Conservation (phyloP, 257 asterid species). For the Nicotiana otophora region DNA sequence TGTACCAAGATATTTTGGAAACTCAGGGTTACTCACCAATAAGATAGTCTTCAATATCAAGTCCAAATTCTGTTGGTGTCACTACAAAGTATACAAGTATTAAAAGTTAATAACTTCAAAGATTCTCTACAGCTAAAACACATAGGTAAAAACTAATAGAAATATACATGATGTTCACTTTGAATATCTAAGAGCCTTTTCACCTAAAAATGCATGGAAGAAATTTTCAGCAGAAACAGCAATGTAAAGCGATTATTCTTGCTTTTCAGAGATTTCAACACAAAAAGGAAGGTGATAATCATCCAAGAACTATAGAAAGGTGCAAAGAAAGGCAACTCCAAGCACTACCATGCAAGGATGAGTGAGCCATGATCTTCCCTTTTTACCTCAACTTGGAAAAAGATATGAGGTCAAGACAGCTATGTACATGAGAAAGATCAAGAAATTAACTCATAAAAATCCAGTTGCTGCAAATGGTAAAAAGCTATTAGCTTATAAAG, state of each 20-base stretch:
- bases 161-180: not conserved
- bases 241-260: not conserved
- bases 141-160: not conserved
- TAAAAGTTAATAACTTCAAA: conserved; percentile 9
- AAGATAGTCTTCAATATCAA: conserved; percentile 88
- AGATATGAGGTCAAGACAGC: not conserved
- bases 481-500: not conserved
- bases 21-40: conserved; percentile 46
- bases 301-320: not conserved
- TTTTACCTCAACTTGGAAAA: not conserved
- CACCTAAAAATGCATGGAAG: not conserved
- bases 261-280: not conserved
- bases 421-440: not conserved
- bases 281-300: not conserved
- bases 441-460: not conserved
- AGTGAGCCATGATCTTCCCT: not conserved
- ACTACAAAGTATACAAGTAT: conserved; percentile 37
- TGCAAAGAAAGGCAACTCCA: not conserved
- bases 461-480: not conserved
- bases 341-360: not conserved
- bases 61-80: conserved; percentile 65
- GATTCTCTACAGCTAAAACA: not conserved
- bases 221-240: not conserved
- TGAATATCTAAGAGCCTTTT: not conserved
- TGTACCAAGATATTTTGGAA: not conserved